phyloP scores from a whole-genome alignment of 1,284 basidiomycete species.

The Apiotrichum veenhuisii region DNA sequence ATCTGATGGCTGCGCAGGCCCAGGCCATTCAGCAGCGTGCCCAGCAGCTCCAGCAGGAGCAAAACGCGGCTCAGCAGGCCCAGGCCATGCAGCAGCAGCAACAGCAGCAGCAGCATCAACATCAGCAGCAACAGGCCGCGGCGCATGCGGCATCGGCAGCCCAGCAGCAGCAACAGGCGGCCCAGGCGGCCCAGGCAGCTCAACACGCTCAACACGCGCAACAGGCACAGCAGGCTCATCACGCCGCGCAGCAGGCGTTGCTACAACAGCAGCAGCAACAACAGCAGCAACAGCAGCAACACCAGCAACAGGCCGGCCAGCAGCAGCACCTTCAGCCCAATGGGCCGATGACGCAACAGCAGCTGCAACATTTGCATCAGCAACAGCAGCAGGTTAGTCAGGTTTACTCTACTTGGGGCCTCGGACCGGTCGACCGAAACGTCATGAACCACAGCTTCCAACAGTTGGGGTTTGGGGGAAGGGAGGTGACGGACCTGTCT shows the following conservation, averaged over 20 bases:
- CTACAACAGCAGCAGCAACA: conserved; percentile 18
- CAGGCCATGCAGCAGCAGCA: conserved; percentile 21
- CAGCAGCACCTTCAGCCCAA: conserved; percentile 13
- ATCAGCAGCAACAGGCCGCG: conserved; percentile 14
- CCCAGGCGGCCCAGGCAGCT: conserved; percentile 13
- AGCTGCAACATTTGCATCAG: conserved; percentile 9
- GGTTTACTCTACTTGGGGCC: conserved; percentile 29
- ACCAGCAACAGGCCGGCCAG: conserved; percentile 26
- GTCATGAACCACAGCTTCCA: conserved; percentile 36
- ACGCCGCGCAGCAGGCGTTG: conserved; percentile 22
- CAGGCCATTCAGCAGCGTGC: conserved; percentile 15
- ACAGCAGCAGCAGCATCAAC: conserved; percentile 11
- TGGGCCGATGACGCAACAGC: conserved; percentile 8
- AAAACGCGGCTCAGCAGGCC: conserved; percentile 16
- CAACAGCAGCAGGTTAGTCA: conserved; percentile 23
- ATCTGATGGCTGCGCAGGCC: conserved; percentile 18
- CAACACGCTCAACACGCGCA: conserved; percentile 12
- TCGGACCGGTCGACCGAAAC: conserved; percentile 30
- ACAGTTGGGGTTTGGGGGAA: conserved; percentile 29
- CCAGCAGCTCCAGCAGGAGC: conserved; percentile 16
- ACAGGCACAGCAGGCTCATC: conserved; percentile 22
- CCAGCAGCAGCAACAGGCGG: conserved; percentile 17
- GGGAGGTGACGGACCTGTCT: conserved; percentile 28
- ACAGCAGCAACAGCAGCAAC: conserved; percentile 20
- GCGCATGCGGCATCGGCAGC: conserved; percentile 11